Base-by-base conservation (phyloP, 1,284 basidiomycete genomes). In the Heterobasidion parviporum region DNA sequence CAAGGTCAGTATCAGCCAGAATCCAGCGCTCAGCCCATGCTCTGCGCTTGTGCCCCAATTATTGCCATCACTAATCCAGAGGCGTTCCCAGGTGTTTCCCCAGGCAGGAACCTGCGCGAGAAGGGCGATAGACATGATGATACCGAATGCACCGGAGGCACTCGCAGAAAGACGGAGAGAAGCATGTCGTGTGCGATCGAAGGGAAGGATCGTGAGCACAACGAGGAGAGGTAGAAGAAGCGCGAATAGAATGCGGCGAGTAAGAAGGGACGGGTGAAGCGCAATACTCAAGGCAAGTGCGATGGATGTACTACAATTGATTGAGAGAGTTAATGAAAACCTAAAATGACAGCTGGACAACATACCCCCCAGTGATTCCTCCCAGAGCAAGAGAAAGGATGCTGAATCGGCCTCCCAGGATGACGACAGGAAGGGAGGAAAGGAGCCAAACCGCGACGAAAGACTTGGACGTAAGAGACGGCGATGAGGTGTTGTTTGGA, bases 401-500 rank as follows among this genome's bases (percentile, higher is more conserved):
- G 57, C 70, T 73, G 72, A 75, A 83, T 44, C 80, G 68, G 9
- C 79, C 83, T 14, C 74, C 74, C 2, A 83, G 61, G 15, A 78
- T 57, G 0, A 77, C 72, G 35, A 77, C 76, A 7, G 72, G 58
- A 16, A 79, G 58, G 18, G 74, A 73, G 0, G 79, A 78, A 8
- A 85, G 61, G 12, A 86, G 56, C 80, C 82, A 86, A 20, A 83
- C 72, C 6, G 80, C 74, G 7, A 84, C 61, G 63, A 87, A 87
- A 7, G 80, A 71, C 32, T 73, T 75, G 2, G 74, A 56, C 6
- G 72, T 72, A 18, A 84, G 69, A 0, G 74, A 61, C 2, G 74
- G 58, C 26, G 78, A 74, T 1, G 72, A 60, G 2, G 80, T 76
- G 32, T 75, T 69, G 36, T 74, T 74, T 7, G 82, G 79, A 16